phyloP scores from a whole-genome alignment of 140 eudicot species.

The Stevia rebaudiana region DNA sequence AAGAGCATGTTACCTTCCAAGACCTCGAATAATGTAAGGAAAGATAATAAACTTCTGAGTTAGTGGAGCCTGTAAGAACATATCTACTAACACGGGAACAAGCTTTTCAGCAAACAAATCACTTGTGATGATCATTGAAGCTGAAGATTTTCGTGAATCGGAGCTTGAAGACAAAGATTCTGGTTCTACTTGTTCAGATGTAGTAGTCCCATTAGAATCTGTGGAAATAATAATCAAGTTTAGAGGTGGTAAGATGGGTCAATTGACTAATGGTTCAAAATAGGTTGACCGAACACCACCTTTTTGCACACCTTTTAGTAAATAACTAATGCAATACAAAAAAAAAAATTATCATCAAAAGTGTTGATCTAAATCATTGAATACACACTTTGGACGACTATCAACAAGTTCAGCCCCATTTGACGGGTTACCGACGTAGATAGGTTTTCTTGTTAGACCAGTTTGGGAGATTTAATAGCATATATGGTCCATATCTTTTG shows the following conservation, averaged over 20 bases:
- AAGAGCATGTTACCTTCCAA: slow-evolving; percentile 65
- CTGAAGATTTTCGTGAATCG: slow-evolving; percentile 21
- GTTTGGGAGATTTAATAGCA: too few relatives aligned
- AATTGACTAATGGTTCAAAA: background rate
- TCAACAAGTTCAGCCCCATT: background rate
- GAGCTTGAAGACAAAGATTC: slow-evolving; percentile 35
- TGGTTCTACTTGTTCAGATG: slow-evolving; percentile 21
- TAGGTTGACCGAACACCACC: slow-evolving; percentile 8
- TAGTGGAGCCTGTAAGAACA: slow-evolving; percentile 73
- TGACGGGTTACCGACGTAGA: background rate
- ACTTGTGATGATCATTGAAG: slow-evolving; percentile 33
- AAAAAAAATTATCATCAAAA: background rate
- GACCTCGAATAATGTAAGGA: slow-evolving; percentile 62
- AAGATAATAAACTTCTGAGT: slow-evolving; percentile 48
- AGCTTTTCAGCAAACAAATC: slow-evolving; percentile 82
- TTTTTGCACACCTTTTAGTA: background rate
- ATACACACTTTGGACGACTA: background rate
- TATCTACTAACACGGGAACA: slow-evolving; percentile 65
- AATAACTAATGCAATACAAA: background rate
- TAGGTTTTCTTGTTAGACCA: background rate
- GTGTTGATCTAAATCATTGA: background rate
- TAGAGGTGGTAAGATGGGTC: background rate
- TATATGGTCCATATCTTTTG: too few relatives aligned
- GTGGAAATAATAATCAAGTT: slow-evolving; percentile 17
- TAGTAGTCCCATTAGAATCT: slow-evolving; percentile 43